Percentiles rank a stretch among this genome's conserved stretches.
These are phyloP conservation scores for Myrica gale DNA, from an alignment of 306 rosid species.

Conservation along the genomic window DNA sequence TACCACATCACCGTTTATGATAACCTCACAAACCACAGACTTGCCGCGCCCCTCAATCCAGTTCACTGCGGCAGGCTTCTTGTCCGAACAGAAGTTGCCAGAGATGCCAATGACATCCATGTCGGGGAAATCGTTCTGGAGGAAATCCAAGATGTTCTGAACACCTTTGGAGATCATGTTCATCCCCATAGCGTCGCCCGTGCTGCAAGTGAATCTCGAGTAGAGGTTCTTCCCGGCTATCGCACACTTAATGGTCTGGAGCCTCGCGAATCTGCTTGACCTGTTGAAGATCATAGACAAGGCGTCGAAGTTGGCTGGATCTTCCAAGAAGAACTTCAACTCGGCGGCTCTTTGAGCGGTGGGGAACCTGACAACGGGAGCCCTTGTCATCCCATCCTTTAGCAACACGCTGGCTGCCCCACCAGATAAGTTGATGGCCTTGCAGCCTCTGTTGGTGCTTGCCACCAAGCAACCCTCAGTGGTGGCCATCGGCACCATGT, in stretches of 20 bases:
- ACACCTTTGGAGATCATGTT: slow-evolving; percentile 97
- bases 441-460: slow-evolving; percentile 83
- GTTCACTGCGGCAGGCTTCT: slow-evolving; percentile 87
- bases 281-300: slow-evolving; percentile 66
- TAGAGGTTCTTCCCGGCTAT: slow-evolving; percentile 81
- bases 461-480: slow-evolving; percentile 89
- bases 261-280: slow-evolving; percentile 79
- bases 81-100: slow-evolving; percentile 89
- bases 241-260: slow-evolving; percentile 54
- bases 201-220: slow-evolving; percentile 70
- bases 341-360: slow-evolving; percentile 70
- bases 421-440: slow-evolving; percentile 74
- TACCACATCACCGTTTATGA: slow-evolving; percentile 71
- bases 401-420: slow-evolving; percentile 68
- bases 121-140: slow-evolving; percentile 70
- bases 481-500: slow-evolving; percentile 86
- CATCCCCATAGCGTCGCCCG: slow-evolving; percentile 99
- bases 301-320: slow-evolving; percentile 58
- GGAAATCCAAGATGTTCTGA: slow-evolving; percentile 69
- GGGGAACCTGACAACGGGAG: slow-evolving; percentile 74
- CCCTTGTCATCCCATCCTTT: slow-evolving; percentile 82
- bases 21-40: slow-evolving; percentile 81
- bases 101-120: slow-evolving; percentile 94
- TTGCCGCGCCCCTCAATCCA: slow-evolving; percentile 97
- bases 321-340: slow-evolving; percentile 70